A percentile compares a stretch with the other conserved stretches of the same genome.
Evolutionary conservation across 2,329 filamentous ascomycete genomes (phyloP).

Genomic region (Colletotrichum aenigma): DNA sequence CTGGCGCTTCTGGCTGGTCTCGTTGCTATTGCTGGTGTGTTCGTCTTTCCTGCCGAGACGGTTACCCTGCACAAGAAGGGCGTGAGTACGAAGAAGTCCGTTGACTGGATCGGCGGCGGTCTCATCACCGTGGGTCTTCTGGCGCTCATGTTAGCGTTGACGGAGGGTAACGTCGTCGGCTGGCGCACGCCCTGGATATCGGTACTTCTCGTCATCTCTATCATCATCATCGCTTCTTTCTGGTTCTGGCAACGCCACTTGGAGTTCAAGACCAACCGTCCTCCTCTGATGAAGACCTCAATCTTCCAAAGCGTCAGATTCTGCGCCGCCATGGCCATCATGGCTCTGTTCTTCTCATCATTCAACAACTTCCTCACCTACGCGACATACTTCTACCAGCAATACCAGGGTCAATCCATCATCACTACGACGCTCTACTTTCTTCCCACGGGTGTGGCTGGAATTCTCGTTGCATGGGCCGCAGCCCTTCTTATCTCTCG

Average conservation of each 20-base stretch:
- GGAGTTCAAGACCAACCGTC: constrained; percentile 52
- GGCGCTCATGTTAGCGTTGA: constrained; percentile 68
- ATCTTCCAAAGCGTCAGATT: constrained; percentile 66
- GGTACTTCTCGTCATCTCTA: constrained; percentile 60
- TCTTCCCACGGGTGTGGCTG: constrained; percentile 67
- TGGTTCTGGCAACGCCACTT: constrained; percentile 66
- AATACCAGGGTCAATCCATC: constrained; percentile 64
- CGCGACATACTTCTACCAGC: constrained; percentile 73
- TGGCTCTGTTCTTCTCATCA: constrained; percentile 68
- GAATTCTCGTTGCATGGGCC: constrained; percentile 59
- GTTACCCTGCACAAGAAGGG: constrained; percentile 30
- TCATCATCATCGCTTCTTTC: constrained; percentile 61
- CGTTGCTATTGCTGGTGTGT: constrained; percentile 60
- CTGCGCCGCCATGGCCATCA: constrained; percentile 66
- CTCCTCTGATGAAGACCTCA: constrained; percentile 70
- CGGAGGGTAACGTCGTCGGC: constrained; percentile 71
- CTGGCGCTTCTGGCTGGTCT: constrained; percentile 63
- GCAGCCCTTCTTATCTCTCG: constrained; percentile 61
- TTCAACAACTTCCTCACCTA: constrained; percentile 74
- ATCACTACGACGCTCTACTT: constrained; percentile 74
- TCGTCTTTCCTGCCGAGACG: constrained; percentile 62
- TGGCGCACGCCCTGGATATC: constrained; percentile 70
- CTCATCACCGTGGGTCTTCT: constrained; percentile 67
- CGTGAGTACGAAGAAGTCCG: constrained; percentile 42
- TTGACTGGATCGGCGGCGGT: constrained; percentile 71